Base-by-base conservation (phyloP, 2,329 filamentous ascomycete genomes). In the Monosporascus sp. region DNA sequence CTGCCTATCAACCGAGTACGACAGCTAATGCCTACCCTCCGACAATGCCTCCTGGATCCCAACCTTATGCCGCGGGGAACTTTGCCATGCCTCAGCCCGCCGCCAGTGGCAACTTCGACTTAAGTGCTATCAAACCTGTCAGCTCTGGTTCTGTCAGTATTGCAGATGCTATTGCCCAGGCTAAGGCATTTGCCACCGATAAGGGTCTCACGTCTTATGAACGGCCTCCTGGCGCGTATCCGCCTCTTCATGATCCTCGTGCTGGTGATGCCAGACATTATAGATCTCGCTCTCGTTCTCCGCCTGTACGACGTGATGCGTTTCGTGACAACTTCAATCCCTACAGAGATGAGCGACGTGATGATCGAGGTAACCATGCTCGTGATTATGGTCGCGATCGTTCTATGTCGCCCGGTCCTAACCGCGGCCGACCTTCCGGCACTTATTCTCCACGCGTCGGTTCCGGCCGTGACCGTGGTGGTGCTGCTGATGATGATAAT, bases 301-400 rank as follows among this genome's bases (percentile, higher is more conserved):
- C 87, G 55, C 79, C 80, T 44, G 70, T 75, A 50, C 79, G 82
- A 51, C 85, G 88, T 65, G 87, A 89, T 63, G 78, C 81, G 53
- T 89, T 83, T 70, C 82, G 87, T 70, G 88, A 90, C 68, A 85
- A 84, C 65, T 85, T 87, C 72, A 93, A 90, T 65, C 88, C 89
- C 22, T 95, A 94, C 70, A 81, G 90, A 67, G 90, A 96, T 67
- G 90, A 96, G 70, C 84, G 91, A 62, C 85, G 90, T 61, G 84
- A 83, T 62, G 85, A 88, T 57, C 76, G 81, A 57, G 79, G 74
- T 61, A 77, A 77, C 54, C 72, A 74, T 57, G 71, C 72, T 63
- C 73, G 78, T 59, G 75, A 76, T 49, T 86, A 82, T 69, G 82
- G 81, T 54, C 80, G 85, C 64, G 87, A 90, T 48, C 82, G 90